These are phyloP conservation scores for Pseudozyma thailandica DNA, from an alignment of 1,284 basidiomycete genomes.

Conservation along the genomic window DNA sequence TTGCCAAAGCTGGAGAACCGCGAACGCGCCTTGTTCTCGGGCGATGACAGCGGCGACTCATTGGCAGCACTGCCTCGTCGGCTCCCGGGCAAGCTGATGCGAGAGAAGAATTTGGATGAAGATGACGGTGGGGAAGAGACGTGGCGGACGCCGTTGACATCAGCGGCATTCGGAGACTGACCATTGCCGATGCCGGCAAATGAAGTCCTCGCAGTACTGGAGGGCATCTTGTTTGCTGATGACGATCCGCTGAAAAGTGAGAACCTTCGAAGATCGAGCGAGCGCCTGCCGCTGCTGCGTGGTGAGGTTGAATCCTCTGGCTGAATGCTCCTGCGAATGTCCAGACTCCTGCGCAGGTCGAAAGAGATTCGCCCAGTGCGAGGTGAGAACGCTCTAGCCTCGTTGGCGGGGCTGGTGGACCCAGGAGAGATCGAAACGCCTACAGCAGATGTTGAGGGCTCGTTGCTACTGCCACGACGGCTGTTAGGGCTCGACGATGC, in stretches of 20 bases:
- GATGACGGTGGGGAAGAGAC: conserved; percentile 13
- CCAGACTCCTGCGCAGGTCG: conserved; percentile 17
- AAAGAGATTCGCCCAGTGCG: conserved; percentile 23
- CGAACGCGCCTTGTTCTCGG: conserved; percentile 24
- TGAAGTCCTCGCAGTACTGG: conserved; percentile 9
- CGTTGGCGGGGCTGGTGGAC: background rate
- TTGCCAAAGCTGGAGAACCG: conserved; percentile 31
- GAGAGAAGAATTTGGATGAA: conserved; percentile 36
- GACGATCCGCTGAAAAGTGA: conserved; percentile 11
- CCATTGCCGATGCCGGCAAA: conserved; percentile 21
- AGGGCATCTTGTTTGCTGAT: conserved; percentile 22
- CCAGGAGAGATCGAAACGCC: background rate
- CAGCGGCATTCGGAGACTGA: conserved; percentile 7
- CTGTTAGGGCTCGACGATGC: conserved; percentile 10
- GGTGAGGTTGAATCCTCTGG: background rate
- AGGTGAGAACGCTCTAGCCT: conserved; percentile 5
- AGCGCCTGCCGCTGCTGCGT: conserved; percentile 15
- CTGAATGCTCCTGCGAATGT: background rate
- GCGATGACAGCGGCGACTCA: conserved; percentile 13
- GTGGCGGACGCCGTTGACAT: conserved; percentile 7
- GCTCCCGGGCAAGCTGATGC: conserved; percentile 34
- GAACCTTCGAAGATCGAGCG: conserved; percentile 30
- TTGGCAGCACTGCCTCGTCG: conserved; percentile 27
- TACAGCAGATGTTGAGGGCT: background rate
- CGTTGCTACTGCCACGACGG: conserved; percentile 30